A percentile compares a stretch with the other conserved stretches of the same genome.
These are phyloP conservation scores for Cyberlindnera sargentensis DNA, from an alignment of 805 yeast genomes.

Conservation along the genomic window DNA sequence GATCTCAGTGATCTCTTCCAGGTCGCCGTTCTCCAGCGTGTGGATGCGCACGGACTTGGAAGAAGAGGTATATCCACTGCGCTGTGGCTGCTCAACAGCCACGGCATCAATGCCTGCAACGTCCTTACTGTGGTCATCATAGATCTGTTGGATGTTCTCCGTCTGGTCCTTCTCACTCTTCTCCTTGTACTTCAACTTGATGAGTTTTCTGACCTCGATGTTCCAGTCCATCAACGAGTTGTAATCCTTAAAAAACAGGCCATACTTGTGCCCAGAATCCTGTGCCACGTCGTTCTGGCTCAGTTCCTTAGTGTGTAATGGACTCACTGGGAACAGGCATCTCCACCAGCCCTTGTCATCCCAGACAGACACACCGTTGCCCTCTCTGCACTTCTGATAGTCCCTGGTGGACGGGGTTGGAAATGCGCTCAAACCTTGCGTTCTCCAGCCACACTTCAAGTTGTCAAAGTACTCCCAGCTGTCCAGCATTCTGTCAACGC, in stretches of 20 bases:
- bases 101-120: background rate
- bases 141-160: constrained; percentile 11
- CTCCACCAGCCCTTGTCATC: constrained; percentile 84
- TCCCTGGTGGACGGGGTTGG: constrained; percentile 52
- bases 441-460: constrained; percentile 3
- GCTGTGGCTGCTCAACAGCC: constrained; percentile 4
- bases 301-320: constrained; percentile 26
- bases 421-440: constrained; percentile 40
- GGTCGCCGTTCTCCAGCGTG: constrained; percentile 36
- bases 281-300: constrained; percentile 54
- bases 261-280: constrained; percentile 38
- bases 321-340: constrained; percentile 66
- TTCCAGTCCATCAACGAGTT: constrained; percentile 65
- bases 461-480: constrained; percentile 10
- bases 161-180: constrained; percentile 10
- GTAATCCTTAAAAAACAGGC: constrained; percentile 57
- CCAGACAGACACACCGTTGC: constrained; percentile 74
- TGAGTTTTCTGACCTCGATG: constrained; percentile 41
- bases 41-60: constrained; percentile 30
- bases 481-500: constrained; percentile 1
- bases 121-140: constrained; percentile 23
- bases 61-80: constrained; percentile 29
- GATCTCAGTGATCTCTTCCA: constrained; percentile 32
- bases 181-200: constrained; percentile 30
- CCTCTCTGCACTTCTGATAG: constrained; percentile 55